Percentiles rank a stretch among this genome's conserved stretches.
Evolutionary conservation across 176 grass and related monocot species (phyloP).

Genomic region (Oryza longistaminata): DNA sequence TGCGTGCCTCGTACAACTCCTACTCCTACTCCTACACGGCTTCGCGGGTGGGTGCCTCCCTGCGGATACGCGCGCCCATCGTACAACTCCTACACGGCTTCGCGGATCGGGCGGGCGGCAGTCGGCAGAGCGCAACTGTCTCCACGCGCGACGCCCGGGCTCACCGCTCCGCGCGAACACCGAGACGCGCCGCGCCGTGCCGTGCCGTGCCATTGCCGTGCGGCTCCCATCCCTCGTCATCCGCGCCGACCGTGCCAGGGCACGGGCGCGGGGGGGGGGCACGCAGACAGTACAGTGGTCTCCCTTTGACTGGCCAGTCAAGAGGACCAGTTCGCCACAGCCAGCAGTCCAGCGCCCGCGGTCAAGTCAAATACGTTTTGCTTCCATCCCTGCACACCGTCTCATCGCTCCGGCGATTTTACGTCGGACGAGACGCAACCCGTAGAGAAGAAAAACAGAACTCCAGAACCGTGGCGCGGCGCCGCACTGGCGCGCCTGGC

Average conservation of each 20-base stretch:
- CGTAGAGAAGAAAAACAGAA: neutral
- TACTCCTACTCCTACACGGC: neutral
- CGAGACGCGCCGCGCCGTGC: neutral
- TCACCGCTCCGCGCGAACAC: neutral
- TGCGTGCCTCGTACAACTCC: neutral
- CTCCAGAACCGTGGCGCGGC: neutral
- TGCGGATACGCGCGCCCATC: too few relatives aligned
- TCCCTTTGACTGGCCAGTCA: constrained; percentile 40
- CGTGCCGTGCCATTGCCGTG: neutral
- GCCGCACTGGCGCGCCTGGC: neutral
- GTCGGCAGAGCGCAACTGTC: neutral
- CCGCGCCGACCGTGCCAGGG: constrained; percentile 29
- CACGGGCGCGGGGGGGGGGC: neutral
- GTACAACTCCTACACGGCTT: neutral
- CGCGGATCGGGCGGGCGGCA: constrained; percentile 28
- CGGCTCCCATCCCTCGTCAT: constrained; percentile 38
- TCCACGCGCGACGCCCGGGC: neutral
- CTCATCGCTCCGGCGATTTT: neutral
- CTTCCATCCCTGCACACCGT: neutral
- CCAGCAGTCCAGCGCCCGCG: neutral
- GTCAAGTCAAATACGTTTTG: constrained; percentile 13
- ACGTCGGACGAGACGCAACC: neutral
- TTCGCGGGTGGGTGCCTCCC: neutral
- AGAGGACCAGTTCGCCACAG: neutral
- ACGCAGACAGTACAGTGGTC: neutral